Base-by-base conservation (phyloP, 2,329 filamentous ascomycete species). In the Stachybotrys chartarum region DNA sequence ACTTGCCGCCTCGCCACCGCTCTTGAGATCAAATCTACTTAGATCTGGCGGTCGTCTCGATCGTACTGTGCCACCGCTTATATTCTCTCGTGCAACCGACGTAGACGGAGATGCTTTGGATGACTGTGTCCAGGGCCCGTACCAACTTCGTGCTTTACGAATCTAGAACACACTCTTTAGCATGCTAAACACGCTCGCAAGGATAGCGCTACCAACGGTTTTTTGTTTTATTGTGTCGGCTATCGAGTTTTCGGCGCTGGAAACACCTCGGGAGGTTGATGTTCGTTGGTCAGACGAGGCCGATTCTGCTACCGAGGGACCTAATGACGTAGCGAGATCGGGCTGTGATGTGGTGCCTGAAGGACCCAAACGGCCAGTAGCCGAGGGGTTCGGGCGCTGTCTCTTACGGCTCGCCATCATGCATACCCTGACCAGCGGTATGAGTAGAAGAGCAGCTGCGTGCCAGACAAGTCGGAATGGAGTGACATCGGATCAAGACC, bases 41-140 rank as follows among this genome's bases (percentile, higher is more conserved):
- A 83, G 71, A 60, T 84, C 79, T 4, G 77, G 70, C 1, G 72
- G 61, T 8, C 71, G 71, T n/a, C 64, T 70, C 1, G 79, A 70
- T 56, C 75, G 76, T 51, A 78, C 68, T 3, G 79, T 82, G 51
- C 78, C 81, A 32, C 82, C 83, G 50, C 82, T 69, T 31, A 86
- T 85, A 12, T 79, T 82, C 65, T 87, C 83, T 59, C 75, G 77
- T 4, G 82, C 81, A 49, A 87, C 72, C 53, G 83, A 80, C 6
- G 79, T 85, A 8, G 82, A 86, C 31, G 83, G 76, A 16, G 74
- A 70, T 7, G 83, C 80, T 63, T 86, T 86, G 32, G 78, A 72
- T 39, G 70, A 66, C 57, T 79, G 74, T 17, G 81, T 79, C 81
- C 81, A 85, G 17, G 83, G 81, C 54, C 81, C 81, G 66, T 86